Base-by-base conservation (phyloP, 2,329 filamentous ascomycete genomes). In the Clathrospora elynae region DNA sequence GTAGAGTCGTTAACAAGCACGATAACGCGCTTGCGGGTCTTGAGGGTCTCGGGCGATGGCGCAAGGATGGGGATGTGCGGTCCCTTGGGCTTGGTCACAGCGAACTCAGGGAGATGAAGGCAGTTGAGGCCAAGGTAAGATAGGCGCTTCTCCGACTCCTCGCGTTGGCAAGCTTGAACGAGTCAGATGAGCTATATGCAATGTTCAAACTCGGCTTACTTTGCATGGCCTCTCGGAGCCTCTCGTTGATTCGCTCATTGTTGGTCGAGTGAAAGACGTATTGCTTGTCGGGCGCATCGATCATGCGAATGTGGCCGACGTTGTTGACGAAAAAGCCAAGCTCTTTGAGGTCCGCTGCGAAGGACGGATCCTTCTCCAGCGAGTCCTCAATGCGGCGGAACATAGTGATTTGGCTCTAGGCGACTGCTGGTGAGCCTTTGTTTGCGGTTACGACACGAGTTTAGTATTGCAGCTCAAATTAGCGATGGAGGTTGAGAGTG, bases 291-390 rank as follows among this genome's bases (percentile, higher is more conserved):
- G 86, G 84, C 23, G 89, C 74, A 14, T 79, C 74, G 40, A 88
- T 85, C 48, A 78, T 84, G 33, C 87, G 84, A 49, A 96, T 80
- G 60, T 92, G 83, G 55, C 92, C 88, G 0, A 83, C 70, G 0
- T 84, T 78, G 55, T 88, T 90, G 71, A 95, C 71, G 65, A 88
- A 91, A 71, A 90, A 95, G 29, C 89, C 91, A 3, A 97, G 82
- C 38, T 80, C 74, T 45, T 82, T 73, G 18, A 97, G 74, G 57
- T 87, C 75, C 0, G 77, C 71, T 8, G 84, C 78, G 62, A 87
- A 95, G 9, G 74, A 64, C 1, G 82, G 79, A 61, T 96, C 67
- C 5, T 58, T 41, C n/a, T 88, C 87, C 3, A 95, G 81, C 55
- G 82, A 79, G 6, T 79, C 77, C 72, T 82, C 82, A 25, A 78